Percentiles rank a stretch among this genome's conserved stretches.
These are phyloP conservation scores for Lachancea nothofagi DNA, from an alignment of 805 yeast species.

Conservation along the genomic window DNA sequence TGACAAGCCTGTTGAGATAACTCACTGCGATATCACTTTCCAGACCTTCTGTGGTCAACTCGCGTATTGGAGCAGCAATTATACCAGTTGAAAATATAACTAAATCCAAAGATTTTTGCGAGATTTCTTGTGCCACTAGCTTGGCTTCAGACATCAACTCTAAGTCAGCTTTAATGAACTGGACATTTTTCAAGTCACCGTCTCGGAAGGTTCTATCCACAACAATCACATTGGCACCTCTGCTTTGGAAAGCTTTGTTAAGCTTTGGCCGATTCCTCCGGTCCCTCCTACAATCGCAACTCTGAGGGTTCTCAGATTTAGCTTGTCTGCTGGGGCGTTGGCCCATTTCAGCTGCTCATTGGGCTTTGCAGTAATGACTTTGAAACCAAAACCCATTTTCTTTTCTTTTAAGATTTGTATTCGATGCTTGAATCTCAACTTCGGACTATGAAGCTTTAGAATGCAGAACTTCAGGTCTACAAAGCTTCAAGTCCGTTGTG, in stretches of 20 bases:
- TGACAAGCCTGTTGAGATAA: conserved; percentile 34
- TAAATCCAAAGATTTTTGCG: conserved; percentile 22
- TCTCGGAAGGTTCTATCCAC: conserved; percentile 35
- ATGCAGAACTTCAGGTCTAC: too few relatives aligned
- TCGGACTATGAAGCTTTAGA: too few relatives aligned
- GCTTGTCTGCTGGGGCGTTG: conserved; percentile 1
- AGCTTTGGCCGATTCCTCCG: conserved; percentile 37
- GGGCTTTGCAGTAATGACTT: background rate
- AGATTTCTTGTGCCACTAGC: conserved; percentile 22
- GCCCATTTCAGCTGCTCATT: background rate
- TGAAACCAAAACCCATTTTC: background rate
- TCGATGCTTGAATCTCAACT: too few relatives aligned
- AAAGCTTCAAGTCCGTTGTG: too few relatives aligned
- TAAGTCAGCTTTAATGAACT: conserved; percentile 34
- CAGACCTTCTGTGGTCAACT: conserved; percentile 35
- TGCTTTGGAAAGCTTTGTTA: conserved; percentile 22
- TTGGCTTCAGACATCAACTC: conserved; percentile 26
- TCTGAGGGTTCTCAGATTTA: conserved; percentile 10
- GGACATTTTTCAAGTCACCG: conserved; percentile 20
- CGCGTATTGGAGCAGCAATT: conserved; percentile 28
- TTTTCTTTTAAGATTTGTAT: too few relatives aligned
- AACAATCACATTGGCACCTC: conserved; percentile 34
- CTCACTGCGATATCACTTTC: conserved; percentile 38
- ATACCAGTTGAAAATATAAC: conserved; percentile 38
- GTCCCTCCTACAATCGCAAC: conserved; percentile 37